These are phyloP conservation scores for Ophiostoma himal-ulmi DNA, from an alignment of 2,329 filamentous ascomycete genomes.

Conservation along the genomic window DNA sequence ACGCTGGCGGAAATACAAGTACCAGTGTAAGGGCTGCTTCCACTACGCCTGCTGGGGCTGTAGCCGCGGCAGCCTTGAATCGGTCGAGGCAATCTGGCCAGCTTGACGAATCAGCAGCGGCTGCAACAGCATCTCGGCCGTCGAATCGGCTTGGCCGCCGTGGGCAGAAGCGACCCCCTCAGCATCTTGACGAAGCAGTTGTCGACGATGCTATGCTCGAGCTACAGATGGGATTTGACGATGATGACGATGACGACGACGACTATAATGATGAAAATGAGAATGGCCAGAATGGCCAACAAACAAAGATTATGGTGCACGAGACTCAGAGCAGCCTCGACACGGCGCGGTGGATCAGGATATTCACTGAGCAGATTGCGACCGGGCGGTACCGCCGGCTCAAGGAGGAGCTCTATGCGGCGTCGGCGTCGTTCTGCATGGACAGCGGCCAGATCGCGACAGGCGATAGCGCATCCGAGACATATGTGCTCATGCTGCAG, in stretches of 20 bases:
- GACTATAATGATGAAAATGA: constrained; percentile 35
- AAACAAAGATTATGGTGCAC: constrained; percentile 51
- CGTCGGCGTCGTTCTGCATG: constrained; percentile 68
- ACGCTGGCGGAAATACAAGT: not conserved
- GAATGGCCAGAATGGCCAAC: not conserved
- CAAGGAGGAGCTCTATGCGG: constrained; percentile 42
- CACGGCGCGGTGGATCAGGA: constrained; percentile 65
- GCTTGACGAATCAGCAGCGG: constrained; percentile 18
- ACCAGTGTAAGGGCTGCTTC: not conserved
- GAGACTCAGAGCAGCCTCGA: constrained; percentile 57
- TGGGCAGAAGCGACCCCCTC: constrained; percentile 39
- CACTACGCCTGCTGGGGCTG: constrained; percentile 4
- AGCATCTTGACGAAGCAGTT: constrained; percentile 59
- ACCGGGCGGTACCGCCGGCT: constrained; percentile 64
- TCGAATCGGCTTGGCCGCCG: constrained; percentile 27
- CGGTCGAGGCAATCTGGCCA: not conserved
- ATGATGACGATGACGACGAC: not conserved
- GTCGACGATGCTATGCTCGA: constrained; percentile 66
- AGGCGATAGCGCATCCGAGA: constrained; percentile 60
- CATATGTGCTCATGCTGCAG: constrained; percentile 69
- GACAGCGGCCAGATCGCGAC: constrained; percentile 68
- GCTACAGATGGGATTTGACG: constrained; percentile 54
- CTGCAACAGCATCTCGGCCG: constrained; percentile 24
- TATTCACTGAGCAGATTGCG: constrained; percentile 73
- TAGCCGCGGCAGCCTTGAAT: constrained; percentile 20